Evolutionary conservation across 352 stramenopile genomes (phyloP).

Genomic region (Saprolegnia diclina): DNA sequence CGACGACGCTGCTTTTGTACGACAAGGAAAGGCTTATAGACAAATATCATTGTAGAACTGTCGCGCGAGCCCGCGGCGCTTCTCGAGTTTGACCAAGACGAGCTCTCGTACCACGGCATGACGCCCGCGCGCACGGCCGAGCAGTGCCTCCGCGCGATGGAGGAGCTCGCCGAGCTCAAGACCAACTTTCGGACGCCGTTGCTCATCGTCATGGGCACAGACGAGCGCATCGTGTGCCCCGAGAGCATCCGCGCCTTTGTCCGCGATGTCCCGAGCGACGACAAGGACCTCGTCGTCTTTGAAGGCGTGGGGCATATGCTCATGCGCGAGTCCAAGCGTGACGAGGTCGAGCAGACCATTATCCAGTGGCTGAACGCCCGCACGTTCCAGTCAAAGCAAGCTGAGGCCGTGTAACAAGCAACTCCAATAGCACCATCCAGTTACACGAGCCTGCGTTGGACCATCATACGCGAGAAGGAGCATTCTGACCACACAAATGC

Average conservation of each 20-base stretch:
- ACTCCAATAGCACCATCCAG: too few species aligned
- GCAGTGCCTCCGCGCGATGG: not conserved
- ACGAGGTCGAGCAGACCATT: not conserved
- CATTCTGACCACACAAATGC: too few species aligned
- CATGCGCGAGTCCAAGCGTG: conserved; percentile 12
- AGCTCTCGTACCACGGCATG: not conserved
- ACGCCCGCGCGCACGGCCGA: not conserved
- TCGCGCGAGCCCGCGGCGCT: conserved; percentile 10
- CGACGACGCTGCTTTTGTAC: not conserved
- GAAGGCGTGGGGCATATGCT: conserved; percentile 6
- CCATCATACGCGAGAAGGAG: too few species aligned
- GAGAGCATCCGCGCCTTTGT: not conserved
- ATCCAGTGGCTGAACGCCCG: conserved; percentile 4
- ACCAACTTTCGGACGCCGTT: not conserved
- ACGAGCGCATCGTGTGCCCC: conserved; percentile 11
- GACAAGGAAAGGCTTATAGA: not conserved
- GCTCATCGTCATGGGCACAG: conserved; percentile 4
- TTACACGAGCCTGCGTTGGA: too few species aligned
- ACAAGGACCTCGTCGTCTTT: conserved; percentile 18
- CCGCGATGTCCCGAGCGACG: not conserved
- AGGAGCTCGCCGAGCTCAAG: conserved; percentile 1
- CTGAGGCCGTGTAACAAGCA: not conserved
- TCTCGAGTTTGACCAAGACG: not conserved
- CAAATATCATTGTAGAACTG: not conserved
- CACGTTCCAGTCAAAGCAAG: not conserved